Conservation (phyloP, 192 early-diverging fungal species). For the Coemansia sp. region DNA sequence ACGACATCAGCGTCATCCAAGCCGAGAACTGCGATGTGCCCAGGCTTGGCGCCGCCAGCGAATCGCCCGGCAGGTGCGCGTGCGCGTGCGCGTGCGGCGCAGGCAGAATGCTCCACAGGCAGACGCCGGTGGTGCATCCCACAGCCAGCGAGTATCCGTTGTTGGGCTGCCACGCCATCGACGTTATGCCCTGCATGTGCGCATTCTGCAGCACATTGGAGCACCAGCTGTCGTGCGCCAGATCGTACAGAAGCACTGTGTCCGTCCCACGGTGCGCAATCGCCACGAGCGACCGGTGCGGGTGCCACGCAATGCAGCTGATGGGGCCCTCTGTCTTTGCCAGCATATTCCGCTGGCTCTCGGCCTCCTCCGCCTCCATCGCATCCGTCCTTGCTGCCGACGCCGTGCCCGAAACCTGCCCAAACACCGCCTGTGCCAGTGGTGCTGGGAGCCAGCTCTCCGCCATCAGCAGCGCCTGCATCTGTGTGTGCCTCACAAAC, state of each 20-base stretch:
- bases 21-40: conserved; percentile 33
- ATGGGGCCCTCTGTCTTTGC: conserved; percentile 49
- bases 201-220: conserved; percentile 41
- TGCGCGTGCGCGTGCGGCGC: background rate
- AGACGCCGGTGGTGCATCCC: conserved; percentile 41
- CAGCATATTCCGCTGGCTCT: conserved; percentile 33
- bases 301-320: conserved; percentile 74
- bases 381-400: conserved; percentile 29
- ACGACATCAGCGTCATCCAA: conserved; percentile 48
- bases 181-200: conserved; percentile 45
- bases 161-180: conserved; percentile 53
- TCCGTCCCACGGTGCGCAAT: conserved; percentile 65
- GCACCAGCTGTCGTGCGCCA: conserved; percentile 56
- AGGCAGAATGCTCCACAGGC: conserved; percentile 49
- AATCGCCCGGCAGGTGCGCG: background rate
- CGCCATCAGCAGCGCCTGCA: conserved; percentile 13
- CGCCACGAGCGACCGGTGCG: conserved; percentile 64
- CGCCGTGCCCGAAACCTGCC: conserved; percentile 21
- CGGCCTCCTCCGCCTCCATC: conserved; percentile 20
- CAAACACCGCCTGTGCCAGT: conserved; percentile 23
- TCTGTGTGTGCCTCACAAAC: background rate
- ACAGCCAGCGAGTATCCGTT: conserved; percentile 47
- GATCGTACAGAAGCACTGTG: conserved; percentile 68
- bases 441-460: conserved; percentile 43
- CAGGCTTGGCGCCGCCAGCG: conserved; percentile 23